Conservation (phyloP, 257 asterid species). For the Solanum sparsipilum region DNA sequence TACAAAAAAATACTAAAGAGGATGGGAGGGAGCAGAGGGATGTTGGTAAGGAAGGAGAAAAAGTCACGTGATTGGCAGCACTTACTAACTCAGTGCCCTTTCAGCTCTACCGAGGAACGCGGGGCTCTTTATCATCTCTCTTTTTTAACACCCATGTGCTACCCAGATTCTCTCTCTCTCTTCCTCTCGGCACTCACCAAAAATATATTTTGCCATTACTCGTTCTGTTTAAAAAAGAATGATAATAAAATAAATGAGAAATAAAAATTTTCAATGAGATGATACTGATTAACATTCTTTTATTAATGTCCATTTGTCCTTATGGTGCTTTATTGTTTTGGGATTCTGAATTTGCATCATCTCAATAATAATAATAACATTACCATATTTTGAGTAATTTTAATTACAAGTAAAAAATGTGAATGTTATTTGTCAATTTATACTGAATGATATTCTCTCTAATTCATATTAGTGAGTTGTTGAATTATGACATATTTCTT, state of each 20-base stretch:
- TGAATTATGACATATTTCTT: background rate
- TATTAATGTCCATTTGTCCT: too few relatives aligned
- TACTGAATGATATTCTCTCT: background rate
- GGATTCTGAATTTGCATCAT: too few relatives aligned
- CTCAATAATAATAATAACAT: background rate
- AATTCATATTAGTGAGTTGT: background rate
- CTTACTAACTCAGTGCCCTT: background rate
- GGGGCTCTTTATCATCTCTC: background rate
- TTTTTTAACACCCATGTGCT: background rate
- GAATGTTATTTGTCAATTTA: too few relatives aligned
- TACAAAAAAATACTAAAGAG: background rate
- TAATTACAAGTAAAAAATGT: too few relatives aligned
- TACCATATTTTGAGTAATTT: too few relatives aligned
- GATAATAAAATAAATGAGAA: too few relatives aligned
- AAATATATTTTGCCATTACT: background rate
- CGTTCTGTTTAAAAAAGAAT: rapidly evolving
- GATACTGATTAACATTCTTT: background rate
- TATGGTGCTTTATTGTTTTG: background rate
- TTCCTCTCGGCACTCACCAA: background rate
- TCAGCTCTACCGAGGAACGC: background rate
- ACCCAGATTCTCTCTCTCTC: background rate
- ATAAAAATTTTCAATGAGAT: too few relatives aligned
- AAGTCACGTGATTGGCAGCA: background rate
- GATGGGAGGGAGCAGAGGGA: background rate
- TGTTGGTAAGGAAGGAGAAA: background rate